phyloP scores from a whole-genome alignment of 495 filamentous ascomycete species.

The Xylaria bambusicola region DNA sequence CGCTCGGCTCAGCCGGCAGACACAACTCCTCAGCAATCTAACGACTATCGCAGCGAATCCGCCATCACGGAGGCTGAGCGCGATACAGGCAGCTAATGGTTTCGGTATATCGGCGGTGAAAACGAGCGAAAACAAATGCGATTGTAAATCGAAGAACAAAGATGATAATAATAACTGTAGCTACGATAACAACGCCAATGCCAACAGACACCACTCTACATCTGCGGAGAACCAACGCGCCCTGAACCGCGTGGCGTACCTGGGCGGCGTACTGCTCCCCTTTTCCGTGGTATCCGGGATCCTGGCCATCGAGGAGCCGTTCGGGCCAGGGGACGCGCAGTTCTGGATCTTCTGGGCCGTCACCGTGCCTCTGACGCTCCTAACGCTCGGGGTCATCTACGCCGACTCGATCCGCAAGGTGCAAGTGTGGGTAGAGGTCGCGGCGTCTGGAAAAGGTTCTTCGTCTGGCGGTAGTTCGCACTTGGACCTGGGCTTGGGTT shows the following conservation, averaged over 20 bases:
- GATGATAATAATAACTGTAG: too few species aligned
- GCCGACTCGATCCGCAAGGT: slow-evolving; percentile 45
- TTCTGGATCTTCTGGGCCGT: slow-evolving; percentile 48
- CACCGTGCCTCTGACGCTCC: slow-evolving; percentile 32
- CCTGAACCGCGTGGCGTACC: slow-evolving; percentile 44
- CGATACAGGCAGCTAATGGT: background rate
- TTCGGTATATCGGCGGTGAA: background rate
- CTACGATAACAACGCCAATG: slow-evolving; percentile 1
- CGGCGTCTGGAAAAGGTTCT: slow-evolving; percentile 24
- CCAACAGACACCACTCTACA: background rate
- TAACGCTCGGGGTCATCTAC: slow-evolving; percentile 42
- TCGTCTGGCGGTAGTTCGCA: background rate
- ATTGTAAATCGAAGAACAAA: slow-evolving; percentile 6
- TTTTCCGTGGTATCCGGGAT: slow-evolving; percentile 45
- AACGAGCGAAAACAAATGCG: background rate
- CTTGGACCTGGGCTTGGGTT: too few species aligned
- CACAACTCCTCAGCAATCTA: slow-evolving; percentile 23
- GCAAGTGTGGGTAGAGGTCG: slow-evolving; percentile 48
- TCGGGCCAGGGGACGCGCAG: slow-evolving; percentile 31
- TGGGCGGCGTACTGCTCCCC: slow-evolving; percentile 45
- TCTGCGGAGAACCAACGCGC: slow-evolving; percentile 38
- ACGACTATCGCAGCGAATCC: background rate
- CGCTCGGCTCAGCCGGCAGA: slow-evolving; percentile 28
- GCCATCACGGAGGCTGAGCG: background rate
- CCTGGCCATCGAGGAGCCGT: slow-evolving; percentile 44